Percentiles rank a stretch among this genome's conserved stretches.
Conservation (phyloP, 352 stramenopile genomes). For the Phytophthora sansomeana region DNA sequence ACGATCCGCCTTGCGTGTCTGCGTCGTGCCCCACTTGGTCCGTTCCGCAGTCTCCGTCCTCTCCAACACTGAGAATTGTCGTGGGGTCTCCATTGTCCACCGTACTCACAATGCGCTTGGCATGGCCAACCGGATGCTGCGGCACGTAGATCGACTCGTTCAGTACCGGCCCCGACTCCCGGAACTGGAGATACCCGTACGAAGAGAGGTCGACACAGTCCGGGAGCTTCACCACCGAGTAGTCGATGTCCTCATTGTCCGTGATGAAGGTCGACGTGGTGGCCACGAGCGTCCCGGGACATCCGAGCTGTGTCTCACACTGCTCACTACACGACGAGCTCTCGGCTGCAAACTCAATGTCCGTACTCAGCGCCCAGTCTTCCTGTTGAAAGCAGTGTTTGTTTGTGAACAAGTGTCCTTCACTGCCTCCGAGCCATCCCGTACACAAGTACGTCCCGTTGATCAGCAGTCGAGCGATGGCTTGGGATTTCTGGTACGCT, state of each 20-base stretch:
- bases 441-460: conserved; percentile 62
- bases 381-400: conserved; percentile 63
- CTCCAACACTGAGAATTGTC: conserved; percentile 40
- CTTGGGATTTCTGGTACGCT: conserved; percentile 49
- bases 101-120: conserved; percentile 60
- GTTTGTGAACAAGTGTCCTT: conserved; percentile 80
- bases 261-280: conserved; percentile 56
- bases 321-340: conserved; percentile 54
- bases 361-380: conserved; percentile 37
- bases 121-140: conserved; percentile 57
- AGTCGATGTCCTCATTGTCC: conserved; percentile 52
- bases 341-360: conserved; percentile 73
- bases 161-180: conserved; percentile 38
- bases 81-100: conserved; percentile 37
- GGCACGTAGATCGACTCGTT: conserved; percentile 71
- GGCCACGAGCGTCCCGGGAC: conserved; percentile 51
- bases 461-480: conserved; percentile 70
- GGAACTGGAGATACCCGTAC: conserved; percentile 71
- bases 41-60: conserved; percentile 40
- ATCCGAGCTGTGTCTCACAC: conserved; percentile 53
- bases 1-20: conserved; percentile 57
- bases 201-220: conserved; percentile 34
- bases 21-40: conserved; percentile 56
- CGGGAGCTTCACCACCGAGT: conserved; percentile 66
- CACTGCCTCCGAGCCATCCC: conserved; percentile 65